Evolutionary conservation across 306 rosid species (phyloP).

Genomic region (Begonia fuchsioides): DNA sequence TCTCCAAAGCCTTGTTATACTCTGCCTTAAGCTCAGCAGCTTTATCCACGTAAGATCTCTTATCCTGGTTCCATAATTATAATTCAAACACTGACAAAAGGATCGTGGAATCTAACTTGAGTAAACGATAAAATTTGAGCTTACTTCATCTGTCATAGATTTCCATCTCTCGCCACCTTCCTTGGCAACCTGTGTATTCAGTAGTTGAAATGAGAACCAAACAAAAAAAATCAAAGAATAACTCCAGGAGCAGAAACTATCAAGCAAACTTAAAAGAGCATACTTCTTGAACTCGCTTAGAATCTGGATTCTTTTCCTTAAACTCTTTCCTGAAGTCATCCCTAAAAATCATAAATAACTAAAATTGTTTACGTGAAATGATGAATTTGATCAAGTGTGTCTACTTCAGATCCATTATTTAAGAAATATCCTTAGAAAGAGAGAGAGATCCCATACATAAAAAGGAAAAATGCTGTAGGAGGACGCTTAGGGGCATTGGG

Average conservation of each 20-base stretch:
- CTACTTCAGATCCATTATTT: too few species aligned
- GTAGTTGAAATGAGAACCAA: not conserved
- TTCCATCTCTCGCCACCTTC: slow-evolving; percentile 83
- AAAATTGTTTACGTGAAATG: not conserved
- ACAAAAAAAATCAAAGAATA: too few species aligned
- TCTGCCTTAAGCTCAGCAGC: slow-evolving; percentile 66
- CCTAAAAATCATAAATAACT: slow-evolving; percentile 18
- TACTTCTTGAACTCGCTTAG: slow-evolving; percentile 59
- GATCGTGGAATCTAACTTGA: not conserved
- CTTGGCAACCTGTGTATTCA: slow-evolving; percentile 35
- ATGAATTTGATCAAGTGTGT: too few species aligned
- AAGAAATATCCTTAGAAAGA: not conserved
- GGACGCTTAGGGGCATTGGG: slow-evolving; percentile 81
- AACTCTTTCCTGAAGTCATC: slow-evolving; percentile 57
- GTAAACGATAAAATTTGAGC: slow-evolving; percentile 3
- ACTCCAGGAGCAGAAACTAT: too few species aligned
- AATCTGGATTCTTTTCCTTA: slow-evolving; percentile 63
- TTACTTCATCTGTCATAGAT: slow-evolving; percentile 62
- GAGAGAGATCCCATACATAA: slow-evolving; percentile 32
- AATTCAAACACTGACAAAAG: not conserved
- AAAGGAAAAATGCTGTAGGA: slow-evolving; percentile 63
- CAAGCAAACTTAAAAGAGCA: not conserved
- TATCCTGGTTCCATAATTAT: slow-evolving; percentile 33
- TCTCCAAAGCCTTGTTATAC: slow-evolving; percentile 38
- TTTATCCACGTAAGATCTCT: slow-evolving; percentile 57